phyloP scores from a whole-genome alignment of 1,284 basidiomycete species.

The Microbotryum violaceum region DNA sequence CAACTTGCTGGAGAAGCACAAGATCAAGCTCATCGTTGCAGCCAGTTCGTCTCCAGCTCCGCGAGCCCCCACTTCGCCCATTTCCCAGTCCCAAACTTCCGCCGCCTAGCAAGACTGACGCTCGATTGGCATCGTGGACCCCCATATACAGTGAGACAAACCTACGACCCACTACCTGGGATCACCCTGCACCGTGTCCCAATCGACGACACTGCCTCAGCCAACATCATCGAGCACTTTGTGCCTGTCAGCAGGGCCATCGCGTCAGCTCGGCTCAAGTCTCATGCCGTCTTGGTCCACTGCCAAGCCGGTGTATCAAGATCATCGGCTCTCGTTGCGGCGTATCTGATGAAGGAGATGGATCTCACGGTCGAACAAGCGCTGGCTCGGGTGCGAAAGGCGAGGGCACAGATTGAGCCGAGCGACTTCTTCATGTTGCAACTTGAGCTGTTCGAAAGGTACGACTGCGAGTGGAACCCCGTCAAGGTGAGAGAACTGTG shows the following conservation, averaged over 20 bases:
- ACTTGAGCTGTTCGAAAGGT: constrained; percentile 41
- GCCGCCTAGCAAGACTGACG: background rate
- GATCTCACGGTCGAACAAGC: constrained; percentile 37
- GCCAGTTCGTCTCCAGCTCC: constrained; percentile 25
- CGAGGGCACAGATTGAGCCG: constrained; percentile 37
- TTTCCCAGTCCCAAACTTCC: too few species aligned
- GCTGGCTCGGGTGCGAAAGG: constrained; percentile 34
- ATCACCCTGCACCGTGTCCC: constrained; percentile 37
- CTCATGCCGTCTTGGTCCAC: constrained; percentile 41
- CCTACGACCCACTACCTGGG: constrained; percentile 29
- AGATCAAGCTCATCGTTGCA: constrained; percentile 31
- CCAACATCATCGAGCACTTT: constrained; percentile 41
- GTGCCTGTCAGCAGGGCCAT: constrained; percentile 37
- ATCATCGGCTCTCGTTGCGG: constrained; percentile 39
- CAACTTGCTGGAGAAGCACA: constrained; percentile 16
- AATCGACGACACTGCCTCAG: constrained; percentile 40
- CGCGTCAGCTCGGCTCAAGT: constrained; percentile 31
- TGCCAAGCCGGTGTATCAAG: constrained; percentile 43
- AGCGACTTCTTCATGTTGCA: constrained; percentile 41
- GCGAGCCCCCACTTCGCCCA: background rate
- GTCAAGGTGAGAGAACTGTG: constrained; percentile 26
- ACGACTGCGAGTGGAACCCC: constrained; percentile 39
- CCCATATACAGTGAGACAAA: constrained; percentile 29
- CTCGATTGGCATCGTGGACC: background rate
- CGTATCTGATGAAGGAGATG: constrained; percentile 41